A percentile compares a stretch with the other conserved stretches of the same genome.
These are phyloP conservation scores for Coemansia sp. DNA, from an alignment of 192 early-diverging fungal genomes.

Conservation along the genomic window DNA sequence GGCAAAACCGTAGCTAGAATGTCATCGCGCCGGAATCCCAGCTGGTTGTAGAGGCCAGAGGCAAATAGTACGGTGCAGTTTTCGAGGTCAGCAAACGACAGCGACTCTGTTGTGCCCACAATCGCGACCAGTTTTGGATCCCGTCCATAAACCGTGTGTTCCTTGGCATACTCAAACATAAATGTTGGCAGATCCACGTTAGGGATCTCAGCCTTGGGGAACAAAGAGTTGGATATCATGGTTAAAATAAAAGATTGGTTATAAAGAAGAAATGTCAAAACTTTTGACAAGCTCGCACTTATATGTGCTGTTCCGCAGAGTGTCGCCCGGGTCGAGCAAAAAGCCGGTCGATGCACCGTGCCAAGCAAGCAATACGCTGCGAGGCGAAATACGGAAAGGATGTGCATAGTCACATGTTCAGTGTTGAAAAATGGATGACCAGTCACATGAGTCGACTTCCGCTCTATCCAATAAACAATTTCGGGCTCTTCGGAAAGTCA, in stretches of 20 bases:
- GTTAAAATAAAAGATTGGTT: not conserved
- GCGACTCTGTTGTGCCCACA: constrained; percentile 16
- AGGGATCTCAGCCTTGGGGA: constrained; percentile 26
- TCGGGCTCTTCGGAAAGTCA: not conserved
- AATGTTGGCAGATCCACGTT: constrained; percentile 47
- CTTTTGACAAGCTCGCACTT: not conserved
- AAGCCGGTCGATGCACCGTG: too few species aligned
- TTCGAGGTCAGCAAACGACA: constrained; percentile 36
- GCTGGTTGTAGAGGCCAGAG: constrained; percentile 44
- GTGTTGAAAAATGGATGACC: not conserved
- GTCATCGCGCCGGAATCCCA: constrained; percentile 67
- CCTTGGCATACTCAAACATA: constrained; percentile 25
- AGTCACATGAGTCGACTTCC: not conserved
- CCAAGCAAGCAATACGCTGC: too few species aligned
- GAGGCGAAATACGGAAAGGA: not conserved
- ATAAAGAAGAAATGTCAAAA: not conserved
- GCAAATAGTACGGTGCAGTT: constrained; percentile 26
- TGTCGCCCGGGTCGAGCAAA: too few species aligned
- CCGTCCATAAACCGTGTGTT: constrained; percentile 35
- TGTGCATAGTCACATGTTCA: not conserved
- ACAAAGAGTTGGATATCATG: constrained; percentile 47
- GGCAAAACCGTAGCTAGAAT: constrained; percentile 69
- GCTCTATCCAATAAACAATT: not conserved
- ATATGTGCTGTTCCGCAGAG: not conserved
- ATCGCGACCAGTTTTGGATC: constrained; percentile 33